A percentile compares a stretch with the other conserved stretches of the same genome.
phyloP scores from a whole-genome alignment of 2,329 filamentous ascomycete species.

The Colletotrichum eleusines region DNA sequence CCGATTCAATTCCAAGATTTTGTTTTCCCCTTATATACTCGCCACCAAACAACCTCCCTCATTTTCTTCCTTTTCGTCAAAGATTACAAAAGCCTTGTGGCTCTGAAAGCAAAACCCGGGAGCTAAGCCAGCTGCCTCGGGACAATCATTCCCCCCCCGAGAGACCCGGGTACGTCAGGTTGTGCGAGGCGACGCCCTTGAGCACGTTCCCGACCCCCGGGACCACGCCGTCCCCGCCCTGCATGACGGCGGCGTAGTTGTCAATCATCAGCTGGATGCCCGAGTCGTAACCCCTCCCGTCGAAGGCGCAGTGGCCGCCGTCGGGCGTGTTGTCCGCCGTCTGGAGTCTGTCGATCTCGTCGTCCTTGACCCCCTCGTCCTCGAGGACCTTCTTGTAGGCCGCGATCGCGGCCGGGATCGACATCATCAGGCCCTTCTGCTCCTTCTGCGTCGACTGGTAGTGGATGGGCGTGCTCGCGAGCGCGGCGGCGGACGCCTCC shows the following conservation, averaged over 20 bases:
- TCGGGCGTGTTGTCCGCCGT: slow-evolving; percentile 68
- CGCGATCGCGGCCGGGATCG: slow-evolving; percentile 62
- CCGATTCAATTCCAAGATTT: neutral
- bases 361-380: slow-evolving; percentile 55
- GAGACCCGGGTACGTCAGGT: slow-evolving; percentile 52
- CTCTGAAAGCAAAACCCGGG: neutral
- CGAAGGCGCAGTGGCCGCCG: slow-evolving; percentile 70
- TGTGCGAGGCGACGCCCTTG: slow-evolving; percentile 61
- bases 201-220: slow-evolving; percentile 62
- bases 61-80: neutral
- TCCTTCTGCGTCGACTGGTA: slow-evolving; percentile 69
- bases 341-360: slow-evolving; percentile 63
- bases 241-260: slow-evolving; percentile 65
- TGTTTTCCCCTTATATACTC: too few relatives aligned
- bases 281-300: slow-evolving; percentile 63
- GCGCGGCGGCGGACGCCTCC: slow-evolving; percentile 54
- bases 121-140: too few relatives aligned
- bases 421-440: slow-evolving; percentile 59
- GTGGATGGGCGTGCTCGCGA: slow-evolving; percentile 63
- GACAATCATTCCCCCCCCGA: neutral
- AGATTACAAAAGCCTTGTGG: neutral
- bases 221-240: slow-evolving; percentile 63
- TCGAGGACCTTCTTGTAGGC: slow-evolving; percentile 63
- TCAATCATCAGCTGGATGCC: slow-evolving; percentile 68
- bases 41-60: too few relatives aligned